These are phyloP conservation scores for Agaricales sp. DNA, from an alignment of 1,284 basidiomycete species.

Conservation along the genomic window DNA sequence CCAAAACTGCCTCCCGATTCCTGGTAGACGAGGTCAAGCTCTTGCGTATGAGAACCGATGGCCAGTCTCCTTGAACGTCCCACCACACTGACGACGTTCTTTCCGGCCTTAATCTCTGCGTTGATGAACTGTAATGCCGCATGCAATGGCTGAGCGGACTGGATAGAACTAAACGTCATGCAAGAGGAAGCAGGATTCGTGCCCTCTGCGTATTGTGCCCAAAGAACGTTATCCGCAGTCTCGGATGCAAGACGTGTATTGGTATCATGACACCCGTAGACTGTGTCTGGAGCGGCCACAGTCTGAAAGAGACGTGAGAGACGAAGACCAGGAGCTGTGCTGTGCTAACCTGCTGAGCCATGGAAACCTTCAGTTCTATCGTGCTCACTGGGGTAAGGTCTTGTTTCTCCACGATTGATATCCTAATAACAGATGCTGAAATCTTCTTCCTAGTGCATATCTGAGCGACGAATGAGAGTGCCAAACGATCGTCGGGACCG, in stretches of 20 bases:
- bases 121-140: constrained; percentile 36
- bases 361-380: constrained; percentile 19
- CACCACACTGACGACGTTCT: constrained; percentile 49
- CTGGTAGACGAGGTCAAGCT: constrained; percentile 46
- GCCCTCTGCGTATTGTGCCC: constrained; percentile 44
- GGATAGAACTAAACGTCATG: constrained; percentile 40
- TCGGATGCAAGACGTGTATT: constrained; percentile 58
- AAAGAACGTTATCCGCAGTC: constrained; percentile 63
- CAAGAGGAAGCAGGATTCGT: constrained; percentile 30
- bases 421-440: constrained; percentile 59
- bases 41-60: constrained; percentile 40
- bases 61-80: constrained; percentile 70
- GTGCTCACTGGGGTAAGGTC: constrained; percentile 21
- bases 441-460: constrained; percentile 54
- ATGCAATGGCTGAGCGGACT: constrained; percentile 45
- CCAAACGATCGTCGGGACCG: constrained; percentile 84
- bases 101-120: constrained; percentile 14
- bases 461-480: constrained; percentile 71
- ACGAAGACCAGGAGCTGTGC: constrained; percentile 7
- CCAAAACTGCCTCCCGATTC: constrained; percentile 35
- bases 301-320: constrained; percentile 23
- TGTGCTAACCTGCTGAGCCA: constrained; percentile 8
- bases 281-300: constrained; percentile 47
- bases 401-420: constrained; percentile 32
- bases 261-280: constrained; percentile 54